Evolutionary conservation across 805 yeast species (phyloP), one percentile per base, ranked within the genome.

Genomic region (Yamadazyma sp.): DNA sequence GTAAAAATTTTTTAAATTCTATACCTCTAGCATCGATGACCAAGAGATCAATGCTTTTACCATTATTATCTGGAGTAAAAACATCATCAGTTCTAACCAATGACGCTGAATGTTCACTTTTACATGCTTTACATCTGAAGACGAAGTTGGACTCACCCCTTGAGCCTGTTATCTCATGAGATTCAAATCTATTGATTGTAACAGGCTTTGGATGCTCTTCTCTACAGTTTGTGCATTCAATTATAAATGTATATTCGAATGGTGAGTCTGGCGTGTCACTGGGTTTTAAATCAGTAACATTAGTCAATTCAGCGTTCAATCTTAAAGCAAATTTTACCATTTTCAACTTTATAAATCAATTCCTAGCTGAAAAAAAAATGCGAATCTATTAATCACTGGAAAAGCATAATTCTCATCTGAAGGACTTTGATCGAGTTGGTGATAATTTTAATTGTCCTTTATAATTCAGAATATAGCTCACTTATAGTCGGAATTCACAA

Each of bases 1-100:
- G 85, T 12, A 76, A 56, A 45, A 87, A 88, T 37, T 76, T 76
- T 7, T 67, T 63, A 21, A 88, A 63, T 33, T 86, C 94, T 27
- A 86, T 58, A 3, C 98, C 98, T 48, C 98, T 77, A 31, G 88
- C 74, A 51, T 93, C 98, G 36, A 93, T 76, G 27, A 78, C 78
- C 20, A 88, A 64, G 20, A 89, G 52, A 2, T 56, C 55, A 7
- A 65, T 72, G 28, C 66, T 54, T 45, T 70, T 65, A 3, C 47
- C 50, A 4, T 70, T 73, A 24, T 60, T 69, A 9, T 73, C 82
- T 2, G 43, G 43, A 1, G 62, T 56, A 43, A 55, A 44, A 23
- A 40, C 45, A 14, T 67, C 65, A 7, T 59, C 47, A 3, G 67
- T 56, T 24, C 63, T 44, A n/a, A 36, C 30, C 12, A 68, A 51